These are phyloP conservation scores for Trametes sp. DNA, from an alignment of 1,284 basidiomycete species.

Conservation along the genomic window DNA sequence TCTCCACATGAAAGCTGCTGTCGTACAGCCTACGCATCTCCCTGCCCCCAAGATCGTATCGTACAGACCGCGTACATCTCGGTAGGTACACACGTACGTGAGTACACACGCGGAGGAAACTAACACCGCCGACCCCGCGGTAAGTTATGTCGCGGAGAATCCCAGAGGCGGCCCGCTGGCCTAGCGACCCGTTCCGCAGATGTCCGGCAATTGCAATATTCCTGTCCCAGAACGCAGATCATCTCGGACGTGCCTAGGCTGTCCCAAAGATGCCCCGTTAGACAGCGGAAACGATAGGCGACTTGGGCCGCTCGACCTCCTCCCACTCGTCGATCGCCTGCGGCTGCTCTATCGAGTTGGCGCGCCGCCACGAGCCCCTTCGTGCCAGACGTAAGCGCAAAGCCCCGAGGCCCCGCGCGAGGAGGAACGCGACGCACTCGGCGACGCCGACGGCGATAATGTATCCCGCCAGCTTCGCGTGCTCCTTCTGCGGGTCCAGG, in stretches of 20 bases:
- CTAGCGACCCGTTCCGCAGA: background rate
- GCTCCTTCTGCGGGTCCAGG: conserved; percentile 49
- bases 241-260: background rate
- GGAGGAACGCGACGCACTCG: conserved; percentile 35
- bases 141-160: background rate
- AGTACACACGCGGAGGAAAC: no score
- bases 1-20: no score
- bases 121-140: background rate
- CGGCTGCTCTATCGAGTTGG: background rate
- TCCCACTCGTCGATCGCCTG: conserved; percentile 35
- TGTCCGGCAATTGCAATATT: background rate
- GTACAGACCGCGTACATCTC: background rate
- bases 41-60: background rate
- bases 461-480: conserved; percentile 52
- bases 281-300: conserved; percentile 20
- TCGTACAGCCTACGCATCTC: background rate
- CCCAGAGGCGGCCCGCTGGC: background rate
- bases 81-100: background rate
- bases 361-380: background rate
- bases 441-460: conserved; percentile 42
- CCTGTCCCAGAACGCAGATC: background rate
- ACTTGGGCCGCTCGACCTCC: conserved; percentile 28
- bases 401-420: conserved; percentile 32
- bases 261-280: conserved; percentile 4
- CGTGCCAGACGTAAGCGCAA: conserved; percentile 28